Evolutionary conservation across 1,284 basidiomycete species (phyloP).

Genomic region (Phenoliferia sp.): DNA sequence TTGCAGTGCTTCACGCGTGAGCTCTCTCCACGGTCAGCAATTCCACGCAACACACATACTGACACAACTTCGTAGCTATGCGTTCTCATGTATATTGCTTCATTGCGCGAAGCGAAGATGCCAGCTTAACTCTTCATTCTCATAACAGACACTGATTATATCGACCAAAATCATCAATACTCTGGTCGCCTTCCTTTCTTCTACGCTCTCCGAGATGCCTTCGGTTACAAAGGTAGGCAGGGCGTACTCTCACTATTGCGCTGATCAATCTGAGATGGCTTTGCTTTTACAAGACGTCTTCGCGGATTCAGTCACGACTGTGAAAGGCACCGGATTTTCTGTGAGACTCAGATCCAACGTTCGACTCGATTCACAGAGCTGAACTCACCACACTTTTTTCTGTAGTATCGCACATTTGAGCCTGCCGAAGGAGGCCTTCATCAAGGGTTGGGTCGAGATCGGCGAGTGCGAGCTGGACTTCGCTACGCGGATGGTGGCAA

Average conservation of each 20-base stretch:
- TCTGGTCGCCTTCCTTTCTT: conserved; percentile 81
- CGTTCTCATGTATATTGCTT: conserved; percentile 15
- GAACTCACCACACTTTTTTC: too few species aligned
- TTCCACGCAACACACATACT: too few species aligned
- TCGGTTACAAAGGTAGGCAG: conserved; percentile 17
- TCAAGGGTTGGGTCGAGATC: conserved; percentile 71
- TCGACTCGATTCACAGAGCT: too few species aligned
- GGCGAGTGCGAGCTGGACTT: conserved; percentile 79
- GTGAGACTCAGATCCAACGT: not conserved
- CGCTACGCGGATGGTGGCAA: conserved; percentile 84
- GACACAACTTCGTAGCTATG: conserved; percentile 4
- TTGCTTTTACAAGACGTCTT: conserved; percentile 59
- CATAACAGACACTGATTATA: conserved; percentile 62
- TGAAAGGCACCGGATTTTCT: conserved; percentile 83
- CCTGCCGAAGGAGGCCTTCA: conserved; percentile 91
- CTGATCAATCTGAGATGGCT: not conserved
- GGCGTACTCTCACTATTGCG: not conserved
- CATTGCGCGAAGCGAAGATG: conserved; percentile 2
- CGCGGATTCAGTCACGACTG: conserved; percentile 75
- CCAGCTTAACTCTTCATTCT: not conserved
- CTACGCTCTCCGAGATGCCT: conserved; percentile 72
- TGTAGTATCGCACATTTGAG: conserved; percentile 83
- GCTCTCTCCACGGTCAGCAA: conserved; percentile 44
- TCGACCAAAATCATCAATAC: conserved; percentile 56
- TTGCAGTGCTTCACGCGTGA: conserved; percentile 86